phyloP scores from a whole-genome alignment of 73 alveolate genomes.

The Urostyla sp. region DNA sequence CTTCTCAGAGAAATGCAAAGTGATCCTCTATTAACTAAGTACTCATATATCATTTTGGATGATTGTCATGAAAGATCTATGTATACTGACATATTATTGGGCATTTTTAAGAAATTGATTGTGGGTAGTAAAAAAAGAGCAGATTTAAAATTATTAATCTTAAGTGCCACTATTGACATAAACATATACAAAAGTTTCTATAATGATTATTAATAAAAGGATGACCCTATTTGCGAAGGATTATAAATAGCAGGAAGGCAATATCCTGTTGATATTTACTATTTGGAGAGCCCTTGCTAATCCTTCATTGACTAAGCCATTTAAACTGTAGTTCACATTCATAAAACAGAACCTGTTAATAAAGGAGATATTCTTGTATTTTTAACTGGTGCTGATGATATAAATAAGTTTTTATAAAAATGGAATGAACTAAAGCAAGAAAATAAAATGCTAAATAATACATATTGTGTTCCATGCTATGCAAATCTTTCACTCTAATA shows the following conservation, averaged over 20 bases:
- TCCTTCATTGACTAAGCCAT: slow-evolving; percentile 74
- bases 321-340: slow-evolving; percentile 64
- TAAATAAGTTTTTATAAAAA: slow-evolving; percentile 38
- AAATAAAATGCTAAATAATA: slow-evolving; percentile 36
- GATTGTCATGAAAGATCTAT: slow-evolving; percentile 94
- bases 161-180: slow-evolving; percentile 92
- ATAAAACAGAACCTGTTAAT: slow-evolving; percentile 37
- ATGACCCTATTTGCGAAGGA: slow-evolving; percentile 35
- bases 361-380: slow-evolving; percentile 65
- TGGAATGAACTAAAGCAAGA: slow-evolving; percentile 1
- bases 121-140: slow-evolving; percentile 77
- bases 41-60: slow-evolving; percentile 88
- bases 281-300: slow-evolving; percentile 69
- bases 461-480: slow-evolving; percentile 56
- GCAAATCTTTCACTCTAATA: slow-evolving; percentile 50
- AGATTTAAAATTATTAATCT: slow-evolving; percentile 84
- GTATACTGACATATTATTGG: slow-evolving; percentile 89
- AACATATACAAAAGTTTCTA: slow-evolving; percentile 76
- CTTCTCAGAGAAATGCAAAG: slow-evolving; percentile 84
- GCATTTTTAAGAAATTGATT: slow-evolving; percentile 84
- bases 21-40: slow-evolving; percentile 86
- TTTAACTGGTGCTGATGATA: slow-evolving; percentile 68
- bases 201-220: no score
- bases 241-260: slow-evolving; percentile 69
- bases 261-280: slow-evolving; percentile 76